phyloP scores from a whole-genome alignment of 2,329 filamentous ascomycete genomes.

The Venturia effusa region DNA sequence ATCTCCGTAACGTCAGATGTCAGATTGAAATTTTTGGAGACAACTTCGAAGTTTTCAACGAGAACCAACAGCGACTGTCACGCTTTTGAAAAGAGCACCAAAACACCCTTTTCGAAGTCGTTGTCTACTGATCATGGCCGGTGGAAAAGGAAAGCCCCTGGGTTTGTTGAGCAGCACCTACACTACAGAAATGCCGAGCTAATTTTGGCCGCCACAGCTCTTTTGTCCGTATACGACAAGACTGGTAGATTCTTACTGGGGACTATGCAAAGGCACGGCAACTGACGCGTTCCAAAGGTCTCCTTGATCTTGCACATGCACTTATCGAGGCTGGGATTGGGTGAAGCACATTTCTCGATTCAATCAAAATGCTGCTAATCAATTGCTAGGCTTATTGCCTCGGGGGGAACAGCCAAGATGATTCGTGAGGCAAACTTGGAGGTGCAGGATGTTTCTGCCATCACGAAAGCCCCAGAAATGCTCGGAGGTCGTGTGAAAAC shows the following conservation, averaged over 20 bases:
- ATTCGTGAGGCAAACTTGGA: constrained; percentile 92
- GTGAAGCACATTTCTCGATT: not conserved
- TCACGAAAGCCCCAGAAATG: constrained; percentile 93
- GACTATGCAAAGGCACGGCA: too few species aligned
- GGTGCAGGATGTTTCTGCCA: constrained; percentile 96
- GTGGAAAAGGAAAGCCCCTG: not conserved
- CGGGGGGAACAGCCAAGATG: constrained; percentile 90
- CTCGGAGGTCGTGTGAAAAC: constrained; percentile 88
- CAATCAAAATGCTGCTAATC: not conserved
- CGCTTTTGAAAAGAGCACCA: not conserved
- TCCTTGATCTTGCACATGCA: constrained; percentile 85
- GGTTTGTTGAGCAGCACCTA: not conserved
- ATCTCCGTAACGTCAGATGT: not conserved
- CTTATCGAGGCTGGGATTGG: constrained; percentile 82
- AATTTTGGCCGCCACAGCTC: constrained; percentile 41
- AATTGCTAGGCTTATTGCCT: constrained; percentile 60
- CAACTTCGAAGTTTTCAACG: not conserved
- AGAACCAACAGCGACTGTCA: not conserved
- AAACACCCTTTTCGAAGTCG: not conserved
- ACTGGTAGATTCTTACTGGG: constrained; percentile 42
- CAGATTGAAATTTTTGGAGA: not conserved
- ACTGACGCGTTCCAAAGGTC: constrained; percentile 28
- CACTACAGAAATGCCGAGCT: not conserved
- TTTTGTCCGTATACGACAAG: constrained; percentile 98
- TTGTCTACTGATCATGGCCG: not conserved